Base-by-base conservation (phyloP, 1,284 basidiomycete species). In the Schizophyllum commune region DNA sequence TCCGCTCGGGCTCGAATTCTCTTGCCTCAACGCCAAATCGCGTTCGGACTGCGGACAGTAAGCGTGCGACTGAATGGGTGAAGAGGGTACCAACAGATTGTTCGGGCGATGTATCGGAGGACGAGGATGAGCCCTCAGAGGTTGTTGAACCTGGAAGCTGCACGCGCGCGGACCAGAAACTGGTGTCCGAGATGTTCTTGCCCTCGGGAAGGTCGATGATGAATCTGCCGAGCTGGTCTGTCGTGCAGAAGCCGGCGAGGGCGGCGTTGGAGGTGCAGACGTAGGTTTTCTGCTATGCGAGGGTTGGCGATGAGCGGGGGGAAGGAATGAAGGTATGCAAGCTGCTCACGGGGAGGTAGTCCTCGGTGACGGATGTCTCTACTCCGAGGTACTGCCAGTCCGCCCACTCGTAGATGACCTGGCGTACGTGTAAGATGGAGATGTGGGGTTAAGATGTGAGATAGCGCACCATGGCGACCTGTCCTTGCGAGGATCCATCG, bases 371-470 rank as follows among this genome's bases (percentile, higher is more conserved):
- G 15, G 83, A 82, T 32, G 86, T 86, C 58, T 80, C 76, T 71
- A 83, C 91, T 34, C 96, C 96, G 11, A 99, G 80, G 70, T 91
- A 94, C 60, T 80, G 76, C 57, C 89, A 87, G 70, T 99, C 96
- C 32, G 79, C 72, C 92, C 95, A 98, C 74, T 99, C 96, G 72
- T 98, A 99, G 56, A 99, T 86, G 61, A 97, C 89, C 62, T 65
- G 32, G 4, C 17, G 27, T 27, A 27, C 27, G 27, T 27, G 27
- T 27, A 27, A 27, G 27, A 27, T 27, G 27, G 27, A 27, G 27
- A 27, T 27, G 27, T 27, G 27, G 27, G 27, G 27, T 27, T 27
- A 27, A 27, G 33, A 33, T 56, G 22, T 47, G 1, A 11, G 1
- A 33, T 15, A 21, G 52, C 58, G 55, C 32, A 60, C 65, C 78